Evolutionary conservation across 75 land plant genomes (phyloP).

Genomic region (Picea sitchensis): DNA sequence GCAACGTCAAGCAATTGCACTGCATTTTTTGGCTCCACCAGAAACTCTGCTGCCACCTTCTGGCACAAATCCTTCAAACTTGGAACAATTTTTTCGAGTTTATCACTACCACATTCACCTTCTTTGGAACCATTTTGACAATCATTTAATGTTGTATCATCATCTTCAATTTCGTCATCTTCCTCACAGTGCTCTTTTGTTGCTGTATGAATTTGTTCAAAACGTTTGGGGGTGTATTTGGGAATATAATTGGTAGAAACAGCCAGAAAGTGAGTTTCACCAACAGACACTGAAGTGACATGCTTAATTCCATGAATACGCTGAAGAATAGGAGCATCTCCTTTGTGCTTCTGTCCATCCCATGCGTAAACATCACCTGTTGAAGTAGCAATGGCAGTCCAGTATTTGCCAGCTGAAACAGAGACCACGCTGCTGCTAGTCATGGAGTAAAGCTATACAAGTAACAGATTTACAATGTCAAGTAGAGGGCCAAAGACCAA

Average conservation of each 20-base stretch:
- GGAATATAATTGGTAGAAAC: conserved; percentile 78
- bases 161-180: conserved; percentile 49
- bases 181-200: conserved; percentile 26
- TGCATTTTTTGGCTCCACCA: conserved; percentile 88
- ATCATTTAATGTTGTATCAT: conserved; percentile 38
- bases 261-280: conserved; percentile 84
- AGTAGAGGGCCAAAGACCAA: not conserved
- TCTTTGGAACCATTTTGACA: not conserved
- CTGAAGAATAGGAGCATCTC: conserved; percentile 46
- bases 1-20: conserved; percentile 91
- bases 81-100: conserved; percentile 27
- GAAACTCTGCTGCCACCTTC: conserved; percentile 62
- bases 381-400: conserved; percentile 71
- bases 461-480: not conserved
- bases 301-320: conserved; percentile 81
- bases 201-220: conserved; percentile 12
- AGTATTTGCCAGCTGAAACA: conserved; percentile 91
- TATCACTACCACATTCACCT: conserved; percentile 2
- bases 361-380: conserved; percentile 86
- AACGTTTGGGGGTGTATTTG: conserved; percentile 27
- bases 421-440: conserved; percentile 39
- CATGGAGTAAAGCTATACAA: conserved; percentile 10
- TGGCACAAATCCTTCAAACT: conserved; percentile 89
- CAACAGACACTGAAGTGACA: conserved; percentile 81
- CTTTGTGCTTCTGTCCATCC: conserved; percentile 78